phyloP scores from a whole-genome alignment of 257 asterid genomes.

The Nicotiana noctiflora region DNA sequence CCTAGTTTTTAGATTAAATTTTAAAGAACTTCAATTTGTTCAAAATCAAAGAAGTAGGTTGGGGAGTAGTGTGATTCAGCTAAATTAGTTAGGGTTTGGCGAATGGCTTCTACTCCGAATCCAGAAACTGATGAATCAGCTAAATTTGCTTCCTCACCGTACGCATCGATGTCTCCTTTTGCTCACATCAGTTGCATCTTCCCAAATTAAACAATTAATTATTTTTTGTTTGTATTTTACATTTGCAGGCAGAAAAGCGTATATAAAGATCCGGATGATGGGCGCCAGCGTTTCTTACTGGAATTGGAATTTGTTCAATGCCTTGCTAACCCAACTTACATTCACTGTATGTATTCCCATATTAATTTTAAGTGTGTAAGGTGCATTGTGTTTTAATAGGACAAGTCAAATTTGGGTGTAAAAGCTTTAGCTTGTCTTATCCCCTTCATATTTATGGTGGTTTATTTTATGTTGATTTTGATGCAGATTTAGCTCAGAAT shows the following conservation, averaged over 20 bases:
- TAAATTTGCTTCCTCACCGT: constrained; percentile 30
- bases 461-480: neutral
- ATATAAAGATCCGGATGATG: constrained; percentile 90
- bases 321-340: constrained; percentile 86
- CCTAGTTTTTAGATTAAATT: no score
- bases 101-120: constrained; percentile 27
- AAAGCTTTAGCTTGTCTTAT: neutral
- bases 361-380: neutral
- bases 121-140: constrained; percentile 30
- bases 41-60: no score
- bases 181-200: neutral
- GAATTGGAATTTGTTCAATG: constrained; percentile 93
- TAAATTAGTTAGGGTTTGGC: neutral
- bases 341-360: constrained; percentile 42
- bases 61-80: no score
- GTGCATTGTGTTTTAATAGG: neutral
- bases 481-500: constrained; percentile 92
- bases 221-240: neutral
- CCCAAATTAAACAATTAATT: neutral
- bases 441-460: neutral
- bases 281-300: constrained; percentile 83
- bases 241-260: constrained; percentile 39
- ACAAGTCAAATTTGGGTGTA: neutral
- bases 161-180: constrained; percentile 1
- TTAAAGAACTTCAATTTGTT: no score